Percentiles rank a stretch among this genome's conserved stretches.
These are phyloP conservation scores for Nyssa sinensis DNA, from an alignment of 148 eudicot species.

Conservation along the genomic window DNA sequence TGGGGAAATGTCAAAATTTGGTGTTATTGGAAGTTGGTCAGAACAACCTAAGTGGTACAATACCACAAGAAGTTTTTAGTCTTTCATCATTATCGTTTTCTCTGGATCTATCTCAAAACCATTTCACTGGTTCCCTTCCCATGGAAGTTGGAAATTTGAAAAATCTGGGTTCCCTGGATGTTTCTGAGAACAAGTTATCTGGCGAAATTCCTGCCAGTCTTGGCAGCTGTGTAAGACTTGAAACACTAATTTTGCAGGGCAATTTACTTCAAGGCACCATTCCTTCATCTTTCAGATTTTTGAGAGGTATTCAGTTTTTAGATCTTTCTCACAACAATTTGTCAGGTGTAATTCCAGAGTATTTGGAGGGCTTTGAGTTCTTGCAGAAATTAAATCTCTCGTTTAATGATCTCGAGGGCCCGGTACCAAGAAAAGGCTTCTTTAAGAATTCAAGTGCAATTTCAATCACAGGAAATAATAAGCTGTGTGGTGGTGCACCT, in stretches of 20 bases:
- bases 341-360: slow-evolving; percentile 32
- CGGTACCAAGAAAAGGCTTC: slow-evolving; percentile 25
- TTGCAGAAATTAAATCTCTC: slow-evolving; percentile 18
- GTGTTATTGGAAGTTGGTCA: slow-evolving; percentile 1
- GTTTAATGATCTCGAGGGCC: slow-evolving; percentile 34
- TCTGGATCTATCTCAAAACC: slow-evolving; percentile 19
- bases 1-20: slow-evolving; percentile 30
- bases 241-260: slow-evolving; percentile 8
- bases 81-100: not conserved
- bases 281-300: slow-evolving; percentile 14
- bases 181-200: slow-evolving; percentile 21
- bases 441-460: slow-evolving; percentile 25
- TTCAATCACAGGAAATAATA: slow-evolving; percentile 28
- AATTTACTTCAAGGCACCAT: slow-evolving; percentile 37
- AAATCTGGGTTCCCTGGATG: slow-evolving; percentile 13
- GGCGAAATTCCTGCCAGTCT: slow-evolving; percentile 27
- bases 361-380: slow-evolving; percentile 12
- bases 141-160: slow-evolving; percentile 24
- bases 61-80: slow-evolving; percentile 27
- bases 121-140: slow-evolving; percentile 22
- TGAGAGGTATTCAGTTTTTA: slow-evolving; percentile 16
- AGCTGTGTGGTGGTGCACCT: slow-evolving; percentile 35
- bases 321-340: slow-evolving; percentile 37
- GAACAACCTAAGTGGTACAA: slow-evolving; percentile 25
- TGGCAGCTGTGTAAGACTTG: slow-evolving; percentile 17